Base-by-base conservation (phyloP, 2,329 filamentous ascomycete genomes). In the Chrysoporthe cubensis region DNA sequence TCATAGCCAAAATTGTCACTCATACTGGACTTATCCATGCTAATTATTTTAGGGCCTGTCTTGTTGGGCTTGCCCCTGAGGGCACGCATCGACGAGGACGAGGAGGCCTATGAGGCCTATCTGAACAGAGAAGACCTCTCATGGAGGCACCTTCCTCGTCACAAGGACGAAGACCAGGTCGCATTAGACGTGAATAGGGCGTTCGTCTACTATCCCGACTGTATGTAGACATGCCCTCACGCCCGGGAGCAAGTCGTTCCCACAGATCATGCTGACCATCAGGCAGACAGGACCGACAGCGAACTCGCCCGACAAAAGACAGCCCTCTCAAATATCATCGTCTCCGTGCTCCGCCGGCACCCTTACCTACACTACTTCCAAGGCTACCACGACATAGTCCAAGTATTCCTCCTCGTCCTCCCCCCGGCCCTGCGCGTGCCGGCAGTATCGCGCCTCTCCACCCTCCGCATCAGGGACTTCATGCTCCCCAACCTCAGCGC, bases 341-440 rank as follows among this genome's bases (percentile, higher is more conserved):
- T 88, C 63, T 86, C 91, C 71, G 88, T 96, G 16, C 86, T 99
- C 58, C 90, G 96, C 64, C 87, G 87, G 44, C 86, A 96, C 74
- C 93, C 94, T 18, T 90, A 90, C 77, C 87, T 99, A 46, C 93
- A 90, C 82, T 99, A 99, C 81, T 99, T 99, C 79, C 96, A 99
- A 81, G 96, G 96, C 77, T 99, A 96, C 78, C 96, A 99, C 79
- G 96, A 99, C 81, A 98, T 99, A 75, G 96, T 93, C 73, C 96
- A 99, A 80, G 96, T 99, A 34, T 86, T 99, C 69, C 87, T 98
- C 52, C 86, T 99, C 16, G 94, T 97, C 13, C 84, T 99, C 4
- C 90, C 90, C 0, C 81, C 87, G 11, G 75, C 83, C 32, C 77
- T 83, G 65, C 90, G 92, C 18, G 83, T 85, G 21, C 78, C 83